Evolutionary conservation across 108 stramenopile genomes (phyloP).

Genomic region (Cyclotella cryptica): DNA sequence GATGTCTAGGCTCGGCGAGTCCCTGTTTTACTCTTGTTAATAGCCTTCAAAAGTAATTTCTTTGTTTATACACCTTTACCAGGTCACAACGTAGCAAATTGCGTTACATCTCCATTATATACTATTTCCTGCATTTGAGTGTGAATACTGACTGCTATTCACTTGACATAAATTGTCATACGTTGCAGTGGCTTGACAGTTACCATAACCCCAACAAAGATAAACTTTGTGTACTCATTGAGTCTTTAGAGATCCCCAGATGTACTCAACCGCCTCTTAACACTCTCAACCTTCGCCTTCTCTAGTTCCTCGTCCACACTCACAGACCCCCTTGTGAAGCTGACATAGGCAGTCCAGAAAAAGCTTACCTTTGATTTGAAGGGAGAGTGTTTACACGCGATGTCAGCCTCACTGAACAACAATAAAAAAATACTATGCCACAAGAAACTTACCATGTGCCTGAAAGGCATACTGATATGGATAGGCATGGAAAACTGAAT

Average conservation of each 20-base stretch:
- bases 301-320: slow-evolving; percentile 43
- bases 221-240: not conserved
- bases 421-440: slow-evolving; percentile 26
- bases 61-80: no score
- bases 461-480: slow-evolving; percentile 88
- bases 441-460: slow-evolving; percentile 88
- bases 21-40: no score
- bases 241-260: slow-evolving; percentile 22
- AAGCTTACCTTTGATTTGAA: slow-evolving; percentile 69
- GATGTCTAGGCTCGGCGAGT: no score
- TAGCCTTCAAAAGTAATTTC: no score
- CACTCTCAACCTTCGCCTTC: not conserved
- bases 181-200: no score
- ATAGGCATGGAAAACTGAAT: slow-evolving; percentile 90
- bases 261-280: slow-evolving; percentile 40
- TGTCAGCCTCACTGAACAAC: not conserved
- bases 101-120: no score
- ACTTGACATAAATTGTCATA: no score
- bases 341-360: slow-evolving; percentile 94
- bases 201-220: not conserved
- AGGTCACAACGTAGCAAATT: no score
- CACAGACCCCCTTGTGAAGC: slow-evolving; percentile 83
- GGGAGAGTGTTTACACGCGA: not conserved
- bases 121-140: no score
- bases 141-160: no score